Evolutionary conservation across 2,329 filamentous ascomycete genomes (phyloP), one percentile per base, ranked within the genome.

Genomic region (Metarhizium rileyi): DNA sequence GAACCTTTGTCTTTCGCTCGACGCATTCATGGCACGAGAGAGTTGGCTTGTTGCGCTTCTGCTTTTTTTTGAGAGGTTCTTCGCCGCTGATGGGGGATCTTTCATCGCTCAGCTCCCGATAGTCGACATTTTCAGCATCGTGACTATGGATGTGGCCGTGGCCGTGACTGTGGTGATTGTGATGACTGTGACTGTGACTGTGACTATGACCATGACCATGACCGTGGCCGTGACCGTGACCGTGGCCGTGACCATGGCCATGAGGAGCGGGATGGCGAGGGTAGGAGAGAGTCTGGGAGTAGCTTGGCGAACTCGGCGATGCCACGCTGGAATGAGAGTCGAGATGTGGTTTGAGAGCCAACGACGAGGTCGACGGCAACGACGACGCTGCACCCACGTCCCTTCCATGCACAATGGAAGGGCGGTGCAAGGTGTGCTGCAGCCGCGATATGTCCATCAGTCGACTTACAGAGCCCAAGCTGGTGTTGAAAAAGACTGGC

Each of bases 11-110:
- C 69, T 90, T 90, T 57, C 86, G 75, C 67, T 89, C 85, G 22
- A 90, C 87, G 61, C 87, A 91, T 63, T 89, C 85, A 53, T 83
- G 78, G 60, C 87, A 90, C 45, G 84, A 88, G 54, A 90, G 63
- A 1, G 86, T 90, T 3, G 87, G 87, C 65, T 91, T 91, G 68
- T 91, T 91, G 44, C 87, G 80, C 70, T 86, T 90, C 69, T 90
- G 86, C 68, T 86, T 88, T 71, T 86, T 87, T 64, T 70, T 76
- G 10, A 70, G 62, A n/a, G 71, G 74, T 41, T 70, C 66, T 33
- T 64, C 63, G n/a, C 54, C 59, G 50, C 50, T 52, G 50, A 57
- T 56, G 33, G 50, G 51, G 5, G 51, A 50, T 46, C 5, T 42
- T 20, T 50, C 51, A 35, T 42, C 51, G 23, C 30, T 49, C 30